Evolutionary conservation across 345 rosid genomes (phyloP).

Genomic region (Geranium rotundifolium): DNA sequence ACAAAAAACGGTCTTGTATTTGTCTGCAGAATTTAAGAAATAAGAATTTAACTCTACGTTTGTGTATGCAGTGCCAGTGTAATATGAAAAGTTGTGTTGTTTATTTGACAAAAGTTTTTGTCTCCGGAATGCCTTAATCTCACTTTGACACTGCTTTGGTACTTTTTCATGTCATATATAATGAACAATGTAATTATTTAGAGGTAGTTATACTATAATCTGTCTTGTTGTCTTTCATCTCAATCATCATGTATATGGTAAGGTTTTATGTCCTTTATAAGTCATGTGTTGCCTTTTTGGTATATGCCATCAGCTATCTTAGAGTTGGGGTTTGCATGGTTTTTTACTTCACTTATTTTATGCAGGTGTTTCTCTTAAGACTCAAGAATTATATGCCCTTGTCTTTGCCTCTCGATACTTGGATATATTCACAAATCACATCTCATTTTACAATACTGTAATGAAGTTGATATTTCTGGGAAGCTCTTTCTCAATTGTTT

Average conservation of each 20-base stretch:
- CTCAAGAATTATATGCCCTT: constrained; percentile 67
- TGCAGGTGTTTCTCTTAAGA: constrained; percentile 79
- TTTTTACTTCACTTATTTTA: not conserved
- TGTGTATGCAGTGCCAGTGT: no score
- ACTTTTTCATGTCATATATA: no score
- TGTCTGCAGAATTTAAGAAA: no score
- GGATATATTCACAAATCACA: constrained; percentile 58
- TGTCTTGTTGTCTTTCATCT: not conserved
- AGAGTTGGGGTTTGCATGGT: not conserved
- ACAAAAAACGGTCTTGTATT: no score
- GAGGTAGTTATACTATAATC: not conserved
- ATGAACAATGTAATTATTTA: no score
- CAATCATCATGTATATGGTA: not conserved
- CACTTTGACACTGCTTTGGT: not conserved
- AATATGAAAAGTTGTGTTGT: no score
- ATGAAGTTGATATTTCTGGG: constrained; percentile 39
- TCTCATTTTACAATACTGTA: constrained; percentile 55
- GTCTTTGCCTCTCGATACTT: constrained; percentile 68
- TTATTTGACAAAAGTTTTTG: no score
- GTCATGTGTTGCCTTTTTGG: no score
- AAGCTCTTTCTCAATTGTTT: constrained; percentile 35
- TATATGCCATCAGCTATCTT: not conserved
- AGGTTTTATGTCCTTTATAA: not conserved
- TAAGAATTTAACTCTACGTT: no score
- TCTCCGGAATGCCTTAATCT: no score